Evolutionary conservation across 2,329 filamentous ascomycete genomes (phyloP), one percentile per base, ranked within the genome.

Genomic region (Amauroascus niger): DNA sequence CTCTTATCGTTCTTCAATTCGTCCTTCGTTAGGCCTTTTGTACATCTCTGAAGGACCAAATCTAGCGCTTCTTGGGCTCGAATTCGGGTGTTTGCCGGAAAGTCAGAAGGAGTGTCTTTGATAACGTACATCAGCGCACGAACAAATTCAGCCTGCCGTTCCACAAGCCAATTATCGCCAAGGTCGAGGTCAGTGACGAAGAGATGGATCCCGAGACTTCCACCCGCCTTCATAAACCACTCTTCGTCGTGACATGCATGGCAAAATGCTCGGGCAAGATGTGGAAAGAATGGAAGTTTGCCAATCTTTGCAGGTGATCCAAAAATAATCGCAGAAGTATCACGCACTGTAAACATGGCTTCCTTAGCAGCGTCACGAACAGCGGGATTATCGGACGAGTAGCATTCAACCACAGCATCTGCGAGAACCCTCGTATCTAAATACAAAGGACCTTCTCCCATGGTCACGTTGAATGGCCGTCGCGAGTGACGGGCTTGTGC

Each of bases 171-270:
- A 1, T 75, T 67, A 63, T 94, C 87, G 40, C 88, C 88, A 45
- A 98, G 77, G 51, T 91, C 83, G 53, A 97, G 75, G 61, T 91
- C 85, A 1, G 87, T 91, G 30, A 91, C 83, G 55, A 98, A 74
- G 54, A 94, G 84, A 63, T 87, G 85, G 63, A 99, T 96, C 53
- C 94, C 94, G 18, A 91, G 74, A 52, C 87, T 90, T 37, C 93
- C 93, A 47, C 91, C 93, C 35, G 89, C 87, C 71, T 99, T 98
- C 50, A 90, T 90, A 65, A 95, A 98, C 93, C 94, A 99, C 63
- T 98, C 93, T 67, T 98, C 91, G 63, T 93, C 89, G 63, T 96
- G 90, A 67, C 93, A 98, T 59, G 88, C 89, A 67, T 98, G 93
- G 62, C 88, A 93, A 67, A 97, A 95, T 0, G 83, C 84, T 56